Evolutionary conservation across 306 rosid species (phyloP).

Genomic region (Cucurbita pepo): DNA sequence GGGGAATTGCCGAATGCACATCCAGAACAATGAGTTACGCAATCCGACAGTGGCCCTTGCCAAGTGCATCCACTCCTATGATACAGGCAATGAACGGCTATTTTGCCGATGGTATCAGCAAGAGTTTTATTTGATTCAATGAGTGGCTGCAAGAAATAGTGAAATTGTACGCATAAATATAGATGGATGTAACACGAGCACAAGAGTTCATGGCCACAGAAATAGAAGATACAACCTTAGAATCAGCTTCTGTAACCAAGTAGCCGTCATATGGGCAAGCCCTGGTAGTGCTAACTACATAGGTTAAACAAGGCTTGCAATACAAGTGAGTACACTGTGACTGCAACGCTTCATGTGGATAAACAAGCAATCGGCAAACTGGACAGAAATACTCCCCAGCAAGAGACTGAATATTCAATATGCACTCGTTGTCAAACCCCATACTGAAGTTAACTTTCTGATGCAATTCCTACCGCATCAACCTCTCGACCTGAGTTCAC

Average conservation of each 20-base stretch:
- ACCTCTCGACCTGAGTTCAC: conserved; percentile 3
- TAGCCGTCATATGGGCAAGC: conserved; percentile 98
- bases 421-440: conserved; percentile 98
- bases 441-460: conserved; percentile 18
- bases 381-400: conserved; percentile 98
- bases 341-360: conserved; percentile 86
- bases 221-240: conserved; percentile 45
- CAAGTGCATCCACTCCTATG: conserved; percentile 95
- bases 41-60: conserved; percentile 81
- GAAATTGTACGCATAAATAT: background rate
- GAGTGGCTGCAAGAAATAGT: conserved; percentile 54
- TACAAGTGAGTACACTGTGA: conserved; percentile 92
- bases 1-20: conserved; percentile 94
- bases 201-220: background rate
- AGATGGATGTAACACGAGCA: background rate
- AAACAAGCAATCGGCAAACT: conserved; percentile 81
- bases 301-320: conserved; percentile 88
- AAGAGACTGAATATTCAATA: conserved; percentile 82
- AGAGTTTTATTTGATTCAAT: conserved; percentile 59
- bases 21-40: conserved; percentile 67
- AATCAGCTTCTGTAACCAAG: conserved; percentile 81
- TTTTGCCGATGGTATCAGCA: conserved; percentile 82
- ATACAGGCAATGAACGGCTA: conserved; percentile 80
- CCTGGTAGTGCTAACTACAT: conserved; percentile 58
- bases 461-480: conserved; percentile 31